These are phyloP conservation scores for Apiospora arundinis DNA, from an alignment of 2,329 filamentous ascomycete species.

Conservation along the genomic window DNA sequence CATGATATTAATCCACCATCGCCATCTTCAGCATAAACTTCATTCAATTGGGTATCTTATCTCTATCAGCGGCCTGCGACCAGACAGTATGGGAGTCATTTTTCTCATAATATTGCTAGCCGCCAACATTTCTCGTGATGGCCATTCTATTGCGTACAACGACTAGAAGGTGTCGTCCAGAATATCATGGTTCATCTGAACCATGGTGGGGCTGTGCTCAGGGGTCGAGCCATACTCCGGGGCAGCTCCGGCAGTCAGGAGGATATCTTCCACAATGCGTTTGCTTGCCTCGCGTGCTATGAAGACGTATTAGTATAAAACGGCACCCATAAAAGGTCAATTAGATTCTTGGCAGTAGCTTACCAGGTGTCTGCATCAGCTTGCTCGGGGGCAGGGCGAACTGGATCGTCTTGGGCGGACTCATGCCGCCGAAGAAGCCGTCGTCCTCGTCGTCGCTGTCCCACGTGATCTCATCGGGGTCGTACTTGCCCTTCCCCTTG, in stretches of 20 bases:
- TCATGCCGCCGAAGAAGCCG: slow-evolving; percentile 72
- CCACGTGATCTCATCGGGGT: slow-evolving; percentile 67
- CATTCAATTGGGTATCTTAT: slow-evolving; percentile 15
- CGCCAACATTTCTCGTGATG: not conserved
- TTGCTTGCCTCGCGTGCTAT: slow-evolving; percentile 79
- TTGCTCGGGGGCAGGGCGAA: slow-evolving; percentile 81
- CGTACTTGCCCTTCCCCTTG: slow-evolving; percentile 43
- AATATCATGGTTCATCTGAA: slow-evolving; percentile 68
- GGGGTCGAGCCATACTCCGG: slow-evolving; percentile 53
- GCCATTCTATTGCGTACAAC: no score
- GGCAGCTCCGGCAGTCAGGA: slow-evolving; percentile 75
- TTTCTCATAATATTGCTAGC: not conserved
- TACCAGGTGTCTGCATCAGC: slow-evolving; percentile 80
- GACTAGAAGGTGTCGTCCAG: slow-evolving; percentile 66
- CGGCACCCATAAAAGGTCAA: not conserved
- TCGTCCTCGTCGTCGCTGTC: slow-evolving; percentile 74
- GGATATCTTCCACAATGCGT: slow-evolving; percentile 80
- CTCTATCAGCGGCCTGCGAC: not conserved
- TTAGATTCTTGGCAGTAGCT: slow-evolving; percentile 38
- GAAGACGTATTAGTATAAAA: not conserved
- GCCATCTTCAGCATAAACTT: not conserved
- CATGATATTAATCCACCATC: not conserved
- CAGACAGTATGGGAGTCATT: not conserved
- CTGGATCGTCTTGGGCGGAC: slow-evolving; percentile 92
- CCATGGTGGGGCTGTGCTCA: slow-evolving; percentile 69